Percentiles rank a stretch among this genome's conserved stretches.
These are phyloP conservation scores for Stagonosporopsis cucurbitacearum DNA, from an alignment of 2,329 filamentous ascomycete genomes.

Conservation along the genomic window DNA sequence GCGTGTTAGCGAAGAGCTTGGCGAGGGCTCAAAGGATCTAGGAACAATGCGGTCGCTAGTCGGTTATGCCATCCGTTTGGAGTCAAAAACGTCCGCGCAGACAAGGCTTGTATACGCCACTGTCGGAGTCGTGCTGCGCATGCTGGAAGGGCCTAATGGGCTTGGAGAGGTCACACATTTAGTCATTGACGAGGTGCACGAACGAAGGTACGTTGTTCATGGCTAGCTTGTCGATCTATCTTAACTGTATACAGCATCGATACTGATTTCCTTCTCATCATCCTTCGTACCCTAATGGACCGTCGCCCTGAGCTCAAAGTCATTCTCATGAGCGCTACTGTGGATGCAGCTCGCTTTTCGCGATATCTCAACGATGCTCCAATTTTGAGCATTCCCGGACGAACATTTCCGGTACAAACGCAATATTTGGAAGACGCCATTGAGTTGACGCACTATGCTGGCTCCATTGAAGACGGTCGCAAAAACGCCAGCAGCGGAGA, in stretches of 20 bases:
- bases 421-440: slow-evolving; percentile 92
- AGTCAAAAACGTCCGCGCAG: slow-evolving; percentile 81
- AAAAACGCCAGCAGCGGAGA: slow-evolving; percentile 57
- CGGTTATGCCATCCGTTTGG: slow-evolving; percentile 91
- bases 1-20: slow-evolving; percentile 92
- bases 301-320: slow-evolving; percentile 85
- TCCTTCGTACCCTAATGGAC: slow-evolving; percentile 81
- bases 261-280: slow-evolving; percentile 92
- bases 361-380: slow-evolving; percentile 85
- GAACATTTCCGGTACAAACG: slow-evolving; percentile 90
- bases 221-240: background rate
- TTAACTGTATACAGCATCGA: slow-evolving; percentile 69
- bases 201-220: slow-evolving; percentile 63
- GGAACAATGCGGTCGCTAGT: slow-evolving; percentile 85
- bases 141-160: slow-evolving; percentile 89
- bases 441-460: slow-evolving; percentile 78
- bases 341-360: slow-evolving; percentile 91
- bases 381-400: slow-evolving; percentile 86
- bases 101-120: slow-evolving; percentile 90
- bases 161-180: slow-evolving; percentile 90
- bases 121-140: slow-evolving; percentile 91
- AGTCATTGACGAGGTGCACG: slow-evolving; percentile 96
- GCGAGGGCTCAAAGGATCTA: slow-evolving; percentile 80
- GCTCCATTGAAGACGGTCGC: slow-evolving; percentile 55
- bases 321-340: slow-evolving; percentile 95